phyloP scores from a whole-genome alignment of 306 rosid genomes.

The Lotus japonicus region DNA sequence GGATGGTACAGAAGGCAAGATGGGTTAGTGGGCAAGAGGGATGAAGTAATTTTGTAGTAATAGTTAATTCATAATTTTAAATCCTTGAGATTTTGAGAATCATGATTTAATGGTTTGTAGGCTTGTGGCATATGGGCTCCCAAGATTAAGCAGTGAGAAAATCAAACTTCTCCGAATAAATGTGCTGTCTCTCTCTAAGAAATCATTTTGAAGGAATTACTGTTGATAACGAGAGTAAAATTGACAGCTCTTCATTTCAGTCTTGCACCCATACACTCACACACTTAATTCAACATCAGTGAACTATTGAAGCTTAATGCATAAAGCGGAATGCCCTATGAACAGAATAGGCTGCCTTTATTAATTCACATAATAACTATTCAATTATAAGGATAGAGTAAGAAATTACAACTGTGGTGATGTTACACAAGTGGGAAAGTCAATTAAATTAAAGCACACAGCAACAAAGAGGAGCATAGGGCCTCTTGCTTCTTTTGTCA shows the following conservation, averaged over 20 bases:
- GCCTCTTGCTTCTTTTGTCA: neutral
- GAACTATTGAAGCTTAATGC: neutral
- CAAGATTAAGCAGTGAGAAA: neutral
- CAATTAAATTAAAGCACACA: neutral
- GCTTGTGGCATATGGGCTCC: neutral
- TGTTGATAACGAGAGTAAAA: neutral
- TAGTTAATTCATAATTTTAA: neutral
- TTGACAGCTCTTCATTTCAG: neutral
- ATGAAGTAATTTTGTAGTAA: constrained; percentile 3
- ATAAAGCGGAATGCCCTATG: neutral
- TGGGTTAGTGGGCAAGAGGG: constrained; percentile 5
- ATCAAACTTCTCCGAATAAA: neutral
- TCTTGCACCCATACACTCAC: neutral
- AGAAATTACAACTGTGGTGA: constrained; percentile 1
- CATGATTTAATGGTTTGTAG: neutral
- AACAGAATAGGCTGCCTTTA: neutral
- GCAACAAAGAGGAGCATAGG: constrained; percentile 5
- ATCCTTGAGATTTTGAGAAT: neutral
- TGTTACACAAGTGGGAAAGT: neutral
- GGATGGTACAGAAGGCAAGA: neutral
- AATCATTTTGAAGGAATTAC: neutral
- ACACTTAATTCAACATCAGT: too few species aligned
- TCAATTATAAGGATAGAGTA: neutral
- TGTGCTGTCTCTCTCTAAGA: neutral
- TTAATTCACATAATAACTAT: constrained; percentile 1